Evolutionary conservation across 2,329 filamentous ascomycete genomes (phyloP), one percentile per base, ranked within the genome.

Genomic region (Ceratocystis huliohia): DNA sequence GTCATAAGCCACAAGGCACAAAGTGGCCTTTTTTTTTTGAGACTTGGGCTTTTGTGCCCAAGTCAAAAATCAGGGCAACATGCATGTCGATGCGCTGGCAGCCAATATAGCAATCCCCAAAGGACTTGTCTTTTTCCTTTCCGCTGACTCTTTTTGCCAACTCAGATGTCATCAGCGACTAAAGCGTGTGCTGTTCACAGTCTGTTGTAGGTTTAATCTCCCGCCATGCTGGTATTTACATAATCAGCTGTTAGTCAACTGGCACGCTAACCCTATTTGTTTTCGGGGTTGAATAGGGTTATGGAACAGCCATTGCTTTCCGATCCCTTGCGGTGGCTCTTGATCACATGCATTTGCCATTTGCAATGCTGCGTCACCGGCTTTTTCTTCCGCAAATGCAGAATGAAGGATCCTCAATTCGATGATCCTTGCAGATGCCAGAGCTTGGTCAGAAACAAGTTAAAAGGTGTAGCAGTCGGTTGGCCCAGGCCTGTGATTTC

Each of bases 71-170:
- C 30, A n/a, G 56, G 28, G 28, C 56, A n/a, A n/a, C 28, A 22
- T 57, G 53, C 22, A 59, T 37, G 56, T n/a, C 48, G 56, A 59
- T 59, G 56, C 25, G 56, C 22, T 59, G 25, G 56, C 56, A 59
- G 56, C 28, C 56, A 59, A 37, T 59, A 7, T 6, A 53, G 5
- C 48, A 53, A 25, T 13, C 37, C 37, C 37, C 10, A 41, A 53
- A n/a, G 25, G 22, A 25, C 10, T 6, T 15, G 48, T 13, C 48
- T 53, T 53, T 53, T n/a, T 59, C 10, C 56, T 59, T 33, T 59
- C 37, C 37, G 17, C 20, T 37, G 56, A 10, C 28, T 59, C 8
- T 59, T 57, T 33, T 37, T 6, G 28, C 25, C 56, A 59, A n/a
- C 56, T 17, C 56, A 59, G 56, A n/a, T 59, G 28, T 59, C 20